These are phyloP conservation scores for Prillingera fragicola DNA, from an alignment of 1,284 basidiomycete genomes.

Conservation along the genomic window DNA sequence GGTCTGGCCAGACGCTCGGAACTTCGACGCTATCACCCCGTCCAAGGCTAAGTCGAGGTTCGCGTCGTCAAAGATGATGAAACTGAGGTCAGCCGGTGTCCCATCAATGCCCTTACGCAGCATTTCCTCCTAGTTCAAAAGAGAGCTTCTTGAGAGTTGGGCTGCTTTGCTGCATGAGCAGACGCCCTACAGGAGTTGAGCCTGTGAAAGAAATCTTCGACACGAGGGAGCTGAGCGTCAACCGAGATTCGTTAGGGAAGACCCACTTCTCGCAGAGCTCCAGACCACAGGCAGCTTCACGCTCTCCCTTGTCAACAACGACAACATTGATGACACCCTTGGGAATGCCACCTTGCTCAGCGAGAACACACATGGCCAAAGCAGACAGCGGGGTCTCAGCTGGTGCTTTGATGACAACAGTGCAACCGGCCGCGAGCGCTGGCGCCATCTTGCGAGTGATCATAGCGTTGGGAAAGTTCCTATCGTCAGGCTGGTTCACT, in stretches of 20 bases:
- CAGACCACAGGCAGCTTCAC: conserved; percentile 23
- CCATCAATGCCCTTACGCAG: too few species aligned
- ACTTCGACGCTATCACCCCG: conserved; percentile 81
- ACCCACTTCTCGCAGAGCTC: conserved; percentile 32
- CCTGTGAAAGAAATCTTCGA: conserved; percentile 88
- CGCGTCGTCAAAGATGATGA: conserved; percentile 94
- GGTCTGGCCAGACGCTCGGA: conserved; percentile 83
- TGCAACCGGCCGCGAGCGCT: conserved; percentile 84
- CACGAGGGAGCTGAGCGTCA: conserved; percentile 53
- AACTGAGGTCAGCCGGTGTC: too few species aligned
- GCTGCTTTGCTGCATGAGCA: conserved; percentile 77
- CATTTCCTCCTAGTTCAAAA: conserved; percentile 66
- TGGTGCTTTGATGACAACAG: conserved; percentile 87
- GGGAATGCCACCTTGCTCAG: conserved; percentile 83
- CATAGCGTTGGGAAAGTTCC: conserved; percentile 87
- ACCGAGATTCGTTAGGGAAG: too few species aligned
- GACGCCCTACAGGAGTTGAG: conserved; percentile 80
- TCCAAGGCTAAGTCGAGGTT: conserved; percentile 84
- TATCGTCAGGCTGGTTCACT: too few species aligned
- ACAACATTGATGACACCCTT: conserved; percentile 91
- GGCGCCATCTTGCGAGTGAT: conserved; percentile 54
- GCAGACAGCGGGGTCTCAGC: conserved; percentile 91
- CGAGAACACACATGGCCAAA: conserved; percentile 75
- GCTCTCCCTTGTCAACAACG: conserved; percentile 53
- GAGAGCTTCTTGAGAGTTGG: conserved; percentile 86